Conservation (phyloP, 768 basidiomycete species). For the Kondoa subrosea region DNA sequence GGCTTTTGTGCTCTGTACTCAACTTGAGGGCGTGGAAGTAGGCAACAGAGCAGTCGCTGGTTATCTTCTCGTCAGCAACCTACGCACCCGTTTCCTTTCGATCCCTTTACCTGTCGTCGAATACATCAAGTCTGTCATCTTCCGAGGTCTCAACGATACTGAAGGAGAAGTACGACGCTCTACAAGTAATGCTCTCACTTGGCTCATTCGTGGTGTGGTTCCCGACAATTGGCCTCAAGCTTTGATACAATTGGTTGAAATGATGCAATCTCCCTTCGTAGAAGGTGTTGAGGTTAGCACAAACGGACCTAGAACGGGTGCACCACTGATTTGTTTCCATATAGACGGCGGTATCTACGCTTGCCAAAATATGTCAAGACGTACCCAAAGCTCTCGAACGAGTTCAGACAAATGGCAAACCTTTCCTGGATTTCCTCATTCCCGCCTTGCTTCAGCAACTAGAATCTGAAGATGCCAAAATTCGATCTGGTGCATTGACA, state of each 20-base stretch:
- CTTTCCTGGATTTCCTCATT: slow-evolving; percentile 89
- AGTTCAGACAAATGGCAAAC: slow-evolving; percentile 62
- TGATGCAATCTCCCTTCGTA: slow-evolving; percentile 56
- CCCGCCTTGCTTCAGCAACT: slow-evolving; percentile 82
- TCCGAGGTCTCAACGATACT: slow-evolving; percentile 18
- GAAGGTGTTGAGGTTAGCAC: slow-evolving; percentile 66
- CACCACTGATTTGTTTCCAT: neutral
- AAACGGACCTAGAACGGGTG: too few species aligned
- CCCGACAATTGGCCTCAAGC: slow-evolving; percentile 93
- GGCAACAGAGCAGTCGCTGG: neutral
- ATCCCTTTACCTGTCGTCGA: neutral
- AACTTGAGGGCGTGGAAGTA: neutral
- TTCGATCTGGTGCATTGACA: slow-evolving; percentile 83
- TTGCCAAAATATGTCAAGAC: slow-evolving; percentile 92
- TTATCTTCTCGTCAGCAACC: slow-evolving; percentile 54
- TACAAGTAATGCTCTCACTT: neutral
- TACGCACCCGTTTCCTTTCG: slow-evolving; percentile 35
- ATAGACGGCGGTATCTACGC: slow-evolving; percentile 77
- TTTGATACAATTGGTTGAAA: slow-evolving; percentile 60
- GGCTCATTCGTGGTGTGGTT: slow-evolving; percentile 66
- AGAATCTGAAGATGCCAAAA: slow-evolving; percentile 67
- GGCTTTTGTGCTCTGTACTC: slow-evolving; percentile 57
- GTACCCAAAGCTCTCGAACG: slow-evolving; percentile 71
- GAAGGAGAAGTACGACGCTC: neutral
- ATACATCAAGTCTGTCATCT: slow-evolving; percentile 30